Percentiles rank a stretch among this genome's conserved stretches.
Evolutionary conservation across 2,329 filamentous ascomycete species (phyloP).

Genomic region (Amylocarpus encephaloides): DNA sequence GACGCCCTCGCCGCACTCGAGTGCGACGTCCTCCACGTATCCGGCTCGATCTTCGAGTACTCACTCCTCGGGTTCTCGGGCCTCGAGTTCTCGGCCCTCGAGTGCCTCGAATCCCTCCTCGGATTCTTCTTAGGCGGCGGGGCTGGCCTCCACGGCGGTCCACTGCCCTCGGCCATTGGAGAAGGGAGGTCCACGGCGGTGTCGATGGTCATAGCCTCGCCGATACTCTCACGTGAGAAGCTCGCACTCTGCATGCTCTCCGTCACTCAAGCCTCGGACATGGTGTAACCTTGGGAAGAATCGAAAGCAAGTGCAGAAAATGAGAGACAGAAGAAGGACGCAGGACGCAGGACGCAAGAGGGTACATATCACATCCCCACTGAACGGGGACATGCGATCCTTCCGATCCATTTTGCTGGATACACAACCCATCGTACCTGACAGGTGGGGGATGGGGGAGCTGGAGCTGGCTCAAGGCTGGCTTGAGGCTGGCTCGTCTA

Average conservation of each 20-base stretch:
- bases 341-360: too few relatives aligned
- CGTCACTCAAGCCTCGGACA: not conserved
- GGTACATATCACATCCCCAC: too few relatives aligned
- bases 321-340: too few relatives aligned
- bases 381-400: too few relatives aligned
- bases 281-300: not conserved
- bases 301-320: not conserved
- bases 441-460: not conserved
- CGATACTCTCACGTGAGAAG: constrained; percentile 2
- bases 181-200: not conserved
- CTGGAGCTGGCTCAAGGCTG: not conserved
- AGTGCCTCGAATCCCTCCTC: not conserved
- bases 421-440: not conserved
- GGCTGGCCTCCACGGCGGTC: not conserved
- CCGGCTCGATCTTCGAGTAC: not conserved
- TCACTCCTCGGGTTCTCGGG: not conserved
- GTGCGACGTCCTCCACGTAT: not conserved
- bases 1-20: not conserved
- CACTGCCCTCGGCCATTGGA: not conserved
- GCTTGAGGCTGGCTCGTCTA: too few relatives aligned
- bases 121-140: not conserved
- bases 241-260: not conserved
- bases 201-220: constrained; percentile 5
- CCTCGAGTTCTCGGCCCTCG: not conserved
- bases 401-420: too few relatives aligned